Evolutionary conservation across 2,329 filamentous ascomycete genomes (phyloP).

Genomic region (Neonectria sp.): DNA sequence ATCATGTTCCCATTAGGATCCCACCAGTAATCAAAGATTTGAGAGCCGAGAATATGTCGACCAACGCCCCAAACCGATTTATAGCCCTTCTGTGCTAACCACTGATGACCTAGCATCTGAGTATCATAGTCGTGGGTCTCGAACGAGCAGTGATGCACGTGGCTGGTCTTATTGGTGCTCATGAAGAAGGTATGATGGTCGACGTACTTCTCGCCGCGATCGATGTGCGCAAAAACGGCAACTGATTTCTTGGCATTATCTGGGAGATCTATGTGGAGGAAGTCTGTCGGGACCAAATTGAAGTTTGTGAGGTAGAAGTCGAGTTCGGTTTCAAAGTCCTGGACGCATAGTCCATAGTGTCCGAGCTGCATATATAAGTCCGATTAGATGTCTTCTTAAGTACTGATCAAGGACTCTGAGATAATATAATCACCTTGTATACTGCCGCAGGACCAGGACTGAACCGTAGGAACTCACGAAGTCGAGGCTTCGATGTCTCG

Average conservation of each 20-base stretch:
- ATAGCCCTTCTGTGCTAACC: conserved; percentile 74
- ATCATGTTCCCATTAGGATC: conserved; percentile 25
- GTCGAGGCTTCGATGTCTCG: conserved; percentile 9
- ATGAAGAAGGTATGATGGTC: conserved; percentile 69
- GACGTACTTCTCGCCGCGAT: conserved; percentile 60
- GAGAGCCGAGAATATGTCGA: conserved; percentile 77
- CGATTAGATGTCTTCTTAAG: not conserved
- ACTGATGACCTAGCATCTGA: conserved; percentile 79
- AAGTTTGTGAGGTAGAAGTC: conserved; percentile 24
- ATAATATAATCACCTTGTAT: conserved; percentile 22
- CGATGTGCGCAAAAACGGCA: conserved; percentile 59
- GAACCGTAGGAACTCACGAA: conserved; percentile 20
- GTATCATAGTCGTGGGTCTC: conserved; percentile 82
- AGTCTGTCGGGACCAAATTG: conserved; percentile 25
- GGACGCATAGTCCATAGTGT: conserved; percentile 25
- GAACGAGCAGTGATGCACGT: conserved; percentile 78
- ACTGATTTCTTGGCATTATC: conserved; percentile 3
- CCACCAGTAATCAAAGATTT: conserved; percentile 70
- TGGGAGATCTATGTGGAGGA: conserved; percentile 19
- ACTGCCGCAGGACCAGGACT: conserved; percentile 11
- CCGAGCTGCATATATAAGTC: conserved; percentile 9
- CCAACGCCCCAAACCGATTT: conserved; percentile 80
- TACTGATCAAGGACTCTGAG: no score
- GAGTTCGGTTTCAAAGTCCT: conserved; percentile 14
- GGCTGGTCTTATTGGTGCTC: conserved; percentile 60